These are phyloP conservation scores for Ophiobolus disseminans DNA, from an alignment of 2,329 filamentous ascomycete species.

Conservation along the genomic window DNA sequence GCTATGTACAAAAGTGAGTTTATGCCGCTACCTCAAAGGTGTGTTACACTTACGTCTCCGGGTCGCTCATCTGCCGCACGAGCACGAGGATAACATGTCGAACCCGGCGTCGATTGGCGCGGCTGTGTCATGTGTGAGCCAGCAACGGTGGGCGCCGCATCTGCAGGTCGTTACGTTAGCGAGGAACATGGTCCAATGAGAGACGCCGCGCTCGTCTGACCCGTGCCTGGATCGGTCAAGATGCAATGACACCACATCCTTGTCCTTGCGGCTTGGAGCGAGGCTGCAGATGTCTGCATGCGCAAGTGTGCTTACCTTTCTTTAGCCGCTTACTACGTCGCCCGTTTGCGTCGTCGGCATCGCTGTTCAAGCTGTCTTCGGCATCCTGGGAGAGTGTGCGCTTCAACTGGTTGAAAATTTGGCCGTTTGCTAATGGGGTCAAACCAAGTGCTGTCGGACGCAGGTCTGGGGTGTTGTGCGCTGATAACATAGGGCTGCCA, in stretches of 20 bases:
- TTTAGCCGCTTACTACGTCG: slow-evolving; percentile 92
- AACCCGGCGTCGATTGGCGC: slow-evolving; percentile 76
- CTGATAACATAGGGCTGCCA: slow-evolving; percentile 69
- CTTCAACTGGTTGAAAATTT: slow-evolving; percentile 70
- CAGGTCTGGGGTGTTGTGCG: slow-evolving; percentile 71
- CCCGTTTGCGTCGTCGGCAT: slow-evolving; percentile 54
- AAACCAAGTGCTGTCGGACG: slow-evolving; percentile 57
- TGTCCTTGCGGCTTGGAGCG: slow-evolving; percentile 28
- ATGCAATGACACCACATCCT: slow-evolving; percentile 26
- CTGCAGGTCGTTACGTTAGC: slow-evolving; percentile 47
- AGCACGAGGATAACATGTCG: slow-evolving; percentile 61
- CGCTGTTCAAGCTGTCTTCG: slow-evolving; percentile 68
- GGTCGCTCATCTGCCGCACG: slow-evolving; percentile 61
- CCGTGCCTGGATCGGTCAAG: slow-evolving; percentile 24
- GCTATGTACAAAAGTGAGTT: slow-evolving; percentile 57
- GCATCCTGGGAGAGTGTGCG: slow-evolving; percentile 67
- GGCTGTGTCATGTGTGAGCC: slow-evolving; percentile 97
- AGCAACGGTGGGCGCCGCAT: slow-evolving; percentile 78
- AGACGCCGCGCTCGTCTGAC: slow-evolving; percentile 13
- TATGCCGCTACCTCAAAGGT: neutral
- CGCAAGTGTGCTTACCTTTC: slow-evolving; percentile 67
- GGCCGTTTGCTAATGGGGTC: slow-evolving; percentile 60
- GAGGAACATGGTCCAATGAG: slow-evolving; percentile 27
- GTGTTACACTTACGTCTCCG: slow-evolving; percentile 59
- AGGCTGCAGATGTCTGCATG: slow-evolving; percentile 27